phyloP scores from a whole-genome alignment of 192 early-diverging fungal genomes.

The Coemansia sp. region DNA sequence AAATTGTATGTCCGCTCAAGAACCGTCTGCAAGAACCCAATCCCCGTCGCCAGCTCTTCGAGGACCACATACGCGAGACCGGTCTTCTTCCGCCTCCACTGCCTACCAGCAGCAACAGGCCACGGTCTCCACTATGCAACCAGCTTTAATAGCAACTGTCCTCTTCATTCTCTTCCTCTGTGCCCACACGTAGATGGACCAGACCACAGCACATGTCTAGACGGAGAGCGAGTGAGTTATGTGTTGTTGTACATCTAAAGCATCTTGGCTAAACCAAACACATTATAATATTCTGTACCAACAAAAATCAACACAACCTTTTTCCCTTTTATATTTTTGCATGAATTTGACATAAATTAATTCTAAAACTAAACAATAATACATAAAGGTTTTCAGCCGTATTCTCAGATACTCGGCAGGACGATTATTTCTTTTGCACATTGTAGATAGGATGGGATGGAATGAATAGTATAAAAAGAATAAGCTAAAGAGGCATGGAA shows the following conservation, averaged over 20 bases:
- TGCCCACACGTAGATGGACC: not conserved
- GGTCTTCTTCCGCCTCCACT: slow-evolving; percentile 28
- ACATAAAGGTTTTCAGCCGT: no score
- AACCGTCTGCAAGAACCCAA: slow-evolving; percentile 52
- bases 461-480: not conserved
- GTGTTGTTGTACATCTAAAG: no score
- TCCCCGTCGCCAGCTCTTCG: slow-evolving; percentile 40
- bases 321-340: no score
- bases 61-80: slow-evolving; percentile 43
- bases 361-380: no score
- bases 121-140: slow-evolving; percentile 25
- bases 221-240: no score
- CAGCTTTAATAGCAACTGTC: not conserved
- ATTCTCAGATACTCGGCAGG: no score
- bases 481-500: not conserved
- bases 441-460: not conserved
- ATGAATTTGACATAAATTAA: no score
- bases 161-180: not conserved
- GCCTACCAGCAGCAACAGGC: slow-evolving; percentile 2
- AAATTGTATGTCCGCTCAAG: slow-evolving; percentile 53
- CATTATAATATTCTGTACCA: no score
- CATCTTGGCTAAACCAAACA: no score
- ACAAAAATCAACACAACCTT: no score
- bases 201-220: no score
- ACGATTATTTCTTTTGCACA: not conserved